Percentiles rank a stretch among this genome's conserved stretches.
Conservation (phyloP, 768 basidiomycete genomes). For the Lactifluus volemus region DNA sequence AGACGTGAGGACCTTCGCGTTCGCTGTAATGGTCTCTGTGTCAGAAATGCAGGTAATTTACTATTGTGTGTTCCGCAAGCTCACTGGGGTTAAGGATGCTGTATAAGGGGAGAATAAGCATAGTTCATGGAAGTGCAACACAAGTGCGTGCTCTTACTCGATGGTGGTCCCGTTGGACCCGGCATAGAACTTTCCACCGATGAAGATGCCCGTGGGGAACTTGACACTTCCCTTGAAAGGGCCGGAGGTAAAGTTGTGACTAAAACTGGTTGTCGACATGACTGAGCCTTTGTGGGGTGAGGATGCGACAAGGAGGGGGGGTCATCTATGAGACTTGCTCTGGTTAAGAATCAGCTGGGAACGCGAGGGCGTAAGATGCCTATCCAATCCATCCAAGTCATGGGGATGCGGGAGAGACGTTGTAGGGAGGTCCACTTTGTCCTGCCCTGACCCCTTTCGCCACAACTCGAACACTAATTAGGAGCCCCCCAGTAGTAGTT, state of each 20-base stretch:
- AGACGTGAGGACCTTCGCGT: slow-evolving; percentile 49
- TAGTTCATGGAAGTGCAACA: background rate
- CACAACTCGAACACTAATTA: background rate
- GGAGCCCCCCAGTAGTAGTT: no score
- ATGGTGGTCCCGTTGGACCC: slow-evolving; percentile 51
- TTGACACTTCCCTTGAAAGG: slow-evolving; percentile 49
- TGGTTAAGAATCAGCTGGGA: slow-evolving; percentile 53
- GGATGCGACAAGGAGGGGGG: no score
- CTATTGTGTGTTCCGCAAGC: background rate
- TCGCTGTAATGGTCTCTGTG: slow-evolving; percentile 23
- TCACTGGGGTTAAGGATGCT: slow-evolving; percentile 53
- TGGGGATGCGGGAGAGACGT: background rate
- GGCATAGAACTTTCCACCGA: slow-evolving; percentile 57
- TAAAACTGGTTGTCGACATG: slow-evolving; percentile 26
- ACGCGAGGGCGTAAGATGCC: background rate
- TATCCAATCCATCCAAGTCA: background rate
- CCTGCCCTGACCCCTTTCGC: background rate
- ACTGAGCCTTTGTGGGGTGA: slow-evolving; percentile 21
- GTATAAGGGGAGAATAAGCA: slow-evolving; percentile 4
- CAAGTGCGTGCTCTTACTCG: slow-evolving; percentile 40
- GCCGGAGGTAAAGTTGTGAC: slow-evolving; percentile 43
- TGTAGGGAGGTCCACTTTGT: background rate
- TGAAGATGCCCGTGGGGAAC: slow-evolving; percentile 62
- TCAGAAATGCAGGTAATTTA: background rate
- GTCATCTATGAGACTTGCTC: background rate